phyloP scores from a whole-genome alignment of 2,329 filamentous ascomycete species.

The Geosmithia morbida region DNA sequence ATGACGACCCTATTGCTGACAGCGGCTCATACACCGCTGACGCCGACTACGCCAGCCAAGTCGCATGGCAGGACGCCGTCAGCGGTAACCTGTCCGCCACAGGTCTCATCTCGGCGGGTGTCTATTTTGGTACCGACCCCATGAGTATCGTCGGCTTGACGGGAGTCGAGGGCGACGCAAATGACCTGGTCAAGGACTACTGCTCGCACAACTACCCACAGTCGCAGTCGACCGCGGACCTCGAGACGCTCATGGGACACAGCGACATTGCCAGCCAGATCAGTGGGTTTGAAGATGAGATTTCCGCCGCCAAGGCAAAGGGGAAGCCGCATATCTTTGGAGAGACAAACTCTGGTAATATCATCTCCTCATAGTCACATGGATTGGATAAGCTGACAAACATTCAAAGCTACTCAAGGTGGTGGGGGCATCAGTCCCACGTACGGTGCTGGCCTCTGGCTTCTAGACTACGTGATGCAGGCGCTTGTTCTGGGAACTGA shows the following conservation, averaged over 20 bases:
- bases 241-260: slow-evolving; percentile 25
- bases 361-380: not conserved
- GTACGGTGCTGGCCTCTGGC: slow-evolving; percentile 24
- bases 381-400: too few species aligned
- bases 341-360: slow-evolving; percentile 30
- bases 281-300: slow-evolving; percentile 18
- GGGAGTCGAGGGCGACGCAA: slow-evolving; percentile 18
- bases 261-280: slow-evolving; percentile 21
- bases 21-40: slow-evolving; percentile 15
- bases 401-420: slow-evolving; percentile 17
- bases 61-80: slow-evolving; percentile 17
- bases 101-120: slow-evolving; percentile 16
- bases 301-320: slow-evolving; percentile 16
- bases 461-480: slow-evolving; percentile 23
- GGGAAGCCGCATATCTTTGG: slow-evolving; percentile 26
- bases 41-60: slow-evolving; percentile 15
- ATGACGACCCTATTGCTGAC: slow-evolving; percentile 9
- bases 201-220: slow-evolving; percentile 31
- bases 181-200: slow-evolving; percentile 22
- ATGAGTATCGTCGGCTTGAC: slow-evolving; percentile 21
- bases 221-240: slow-evolving; percentile 15
- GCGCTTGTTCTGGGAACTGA: slow-evolving; percentile 11
- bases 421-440: slow-evolving; percentile 23
- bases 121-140: slow-evolving; percentile 15
- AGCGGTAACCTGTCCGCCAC: slow-evolving; percentile 12